Evolutionary conservation across 169 alveolate species (phyloP).

Genomic region (Amoebophrya sp.): DNA sequence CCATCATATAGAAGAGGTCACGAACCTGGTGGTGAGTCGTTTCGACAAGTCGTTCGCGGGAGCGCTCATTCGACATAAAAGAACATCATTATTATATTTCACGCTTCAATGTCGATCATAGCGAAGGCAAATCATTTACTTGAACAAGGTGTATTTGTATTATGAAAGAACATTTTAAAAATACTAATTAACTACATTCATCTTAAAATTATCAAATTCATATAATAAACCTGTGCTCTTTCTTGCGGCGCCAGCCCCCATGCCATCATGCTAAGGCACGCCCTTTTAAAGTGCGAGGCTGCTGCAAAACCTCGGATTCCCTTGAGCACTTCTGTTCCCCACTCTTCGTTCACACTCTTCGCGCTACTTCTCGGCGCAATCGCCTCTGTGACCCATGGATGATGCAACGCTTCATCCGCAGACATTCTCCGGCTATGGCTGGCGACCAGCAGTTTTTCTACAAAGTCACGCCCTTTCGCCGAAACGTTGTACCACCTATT

Average conservation of each 20-base stretch:
- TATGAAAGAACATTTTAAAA: too few species aligned
- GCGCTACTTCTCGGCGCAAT: neutral
- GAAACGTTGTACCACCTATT: constrained; percentile 41
- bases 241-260: constrained; percentile 28
- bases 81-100: too few species aligned
- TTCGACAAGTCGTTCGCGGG: too few species aligned
- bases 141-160: too few species aligned
- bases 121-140: too few species aligned
- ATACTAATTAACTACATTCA: too few species aligned
- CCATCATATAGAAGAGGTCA: constrained; percentile 18
- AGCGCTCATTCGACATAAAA: too few species aligned
- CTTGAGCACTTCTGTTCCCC: constrained; percentile 25
- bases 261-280: constrained; percentile 33
- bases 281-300: constrained; percentile 28
- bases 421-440: constrained; percentile 39
- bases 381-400: constrained; percentile 44
- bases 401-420: constrained; percentile 45
- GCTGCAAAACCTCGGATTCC: constrained; percentile 25
- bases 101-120: too few species aligned
- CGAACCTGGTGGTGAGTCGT: constrained; percentile 1
- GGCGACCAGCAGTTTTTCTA: constrained; percentile 40
- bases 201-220: too few species aligned
- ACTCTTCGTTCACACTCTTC: neutral
- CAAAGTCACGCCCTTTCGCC: constrained; percentile 46
- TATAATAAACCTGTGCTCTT: neutral